Conservation (phyloP, 108 stramenopile genomes). For the Pseudonitzschia multistriata region DNA sequence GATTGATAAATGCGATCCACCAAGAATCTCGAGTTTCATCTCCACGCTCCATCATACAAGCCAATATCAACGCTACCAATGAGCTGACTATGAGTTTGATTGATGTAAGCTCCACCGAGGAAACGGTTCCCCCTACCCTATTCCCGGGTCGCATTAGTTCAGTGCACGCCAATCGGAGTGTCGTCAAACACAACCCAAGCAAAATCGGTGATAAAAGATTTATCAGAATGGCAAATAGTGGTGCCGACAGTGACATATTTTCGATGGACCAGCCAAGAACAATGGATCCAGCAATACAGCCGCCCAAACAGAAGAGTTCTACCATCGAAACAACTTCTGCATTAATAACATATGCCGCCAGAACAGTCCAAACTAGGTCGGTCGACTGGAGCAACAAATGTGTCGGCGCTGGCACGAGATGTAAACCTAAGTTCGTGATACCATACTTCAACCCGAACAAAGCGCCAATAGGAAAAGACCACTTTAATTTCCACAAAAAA, state of each 20-base stretch:
- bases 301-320: constrained; percentile 19
- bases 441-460: constrained; percentile 40
- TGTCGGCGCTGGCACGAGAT: constrained; percentile 34
- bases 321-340: constrained; percentile 16
- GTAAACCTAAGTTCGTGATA: constrained; percentile 37
- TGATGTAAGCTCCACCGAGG: constrained; percentile 35
- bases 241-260: neutral
- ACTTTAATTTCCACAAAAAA: constrained; percentile 25
- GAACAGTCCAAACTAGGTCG: constrained; percentile 36
- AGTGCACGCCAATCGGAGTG: constrained; percentile 31
- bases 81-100: constrained; percentile 27
- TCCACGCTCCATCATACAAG: constrained; percentile 19
- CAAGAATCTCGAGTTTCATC: constrained; percentile 11
- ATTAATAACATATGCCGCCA: constrained; percentile 22
- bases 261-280: constrained; percentile 19
- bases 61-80: constrained; percentile 25
- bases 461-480: constrained; percentile 29
- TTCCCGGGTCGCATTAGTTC: constrained; percentile 23
- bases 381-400: constrained; percentile 40
- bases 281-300: constrained; percentile 25
- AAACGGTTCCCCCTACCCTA: constrained; percentile 24
- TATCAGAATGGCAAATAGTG: constrained; percentile 20
- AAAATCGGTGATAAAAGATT: constrained; percentile 36
- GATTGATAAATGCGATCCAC: constrained; percentile 13
- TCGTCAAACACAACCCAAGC: constrained; percentile 35